Conservation (phyloP, 1,139 yeast genomes). For the Keqinozyma sinolaborantium region DNA sequence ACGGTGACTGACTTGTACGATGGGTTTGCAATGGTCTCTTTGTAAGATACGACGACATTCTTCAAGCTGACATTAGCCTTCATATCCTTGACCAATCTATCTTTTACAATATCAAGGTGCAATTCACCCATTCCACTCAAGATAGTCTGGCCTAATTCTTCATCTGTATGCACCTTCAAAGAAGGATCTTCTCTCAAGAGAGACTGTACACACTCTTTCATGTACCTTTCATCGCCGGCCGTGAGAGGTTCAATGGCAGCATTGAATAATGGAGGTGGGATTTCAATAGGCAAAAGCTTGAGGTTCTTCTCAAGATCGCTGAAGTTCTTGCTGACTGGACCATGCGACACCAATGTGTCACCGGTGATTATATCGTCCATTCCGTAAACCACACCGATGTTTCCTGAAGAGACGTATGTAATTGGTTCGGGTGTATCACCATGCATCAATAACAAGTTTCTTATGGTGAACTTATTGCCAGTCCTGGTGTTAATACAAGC, state of each 20-base stretch:
- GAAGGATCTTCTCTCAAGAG: constrained; percentile 67
- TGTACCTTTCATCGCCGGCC: constrained; percentile 68
- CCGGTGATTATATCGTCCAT: constrained; percentile 77
- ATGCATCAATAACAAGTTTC: constrained; percentile 77
- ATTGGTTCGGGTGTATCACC: constrained; percentile 84
- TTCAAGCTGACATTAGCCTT: constrained; percentile 80
- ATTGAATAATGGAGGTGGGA: constrained; percentile 93
- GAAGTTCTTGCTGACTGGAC: constrained; percentile 42
- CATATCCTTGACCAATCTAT: constrained; percentile 72
- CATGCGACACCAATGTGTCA: constrained; percentile 73
- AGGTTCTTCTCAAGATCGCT: constrained; percentile 47
- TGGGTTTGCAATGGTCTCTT: constrained; percentile 56
- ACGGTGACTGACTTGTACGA: constrained; percentile 4
- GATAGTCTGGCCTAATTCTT: constrained; percentile 83
- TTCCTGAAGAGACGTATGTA: constrained; percentile 61
- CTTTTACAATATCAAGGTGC: constrained; percentile 84
- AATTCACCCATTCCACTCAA: constrained; percentile 96
- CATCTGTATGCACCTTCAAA: constrained; percentile 46
- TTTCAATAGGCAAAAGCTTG: constrained; percentile 68
- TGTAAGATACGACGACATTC: constrained; percentile 82
- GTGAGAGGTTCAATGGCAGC: constrained; percentile 81
- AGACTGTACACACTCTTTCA: constrained; percentile 64
- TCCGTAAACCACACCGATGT: constrained; percentile 86
- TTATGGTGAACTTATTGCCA: constrained; percentile 62
- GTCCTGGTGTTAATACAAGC: constrained; percentile 66